These are phyloP conservation scores for Mortierella sp. DNA, from an alignment of 371 early-diverging fungal genomes.

Conservation along the genomic window DNA sequence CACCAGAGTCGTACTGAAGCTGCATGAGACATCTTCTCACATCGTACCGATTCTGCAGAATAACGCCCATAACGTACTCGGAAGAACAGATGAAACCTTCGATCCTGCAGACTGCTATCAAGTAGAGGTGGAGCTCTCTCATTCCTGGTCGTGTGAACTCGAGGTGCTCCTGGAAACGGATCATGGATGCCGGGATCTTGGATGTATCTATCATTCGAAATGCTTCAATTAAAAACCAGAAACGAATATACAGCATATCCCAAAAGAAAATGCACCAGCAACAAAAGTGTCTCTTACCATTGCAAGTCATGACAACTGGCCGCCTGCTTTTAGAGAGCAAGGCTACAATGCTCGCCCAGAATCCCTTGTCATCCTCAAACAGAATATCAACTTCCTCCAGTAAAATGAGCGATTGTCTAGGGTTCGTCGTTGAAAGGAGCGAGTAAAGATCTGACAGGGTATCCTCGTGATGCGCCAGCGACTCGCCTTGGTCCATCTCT, in stretches of 20 bases:
- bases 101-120: conserved; percentile 39
- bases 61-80: conserved; percentile 32
- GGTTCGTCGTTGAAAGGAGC: conserved; percentile 49
- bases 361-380: conserved; percentile 87
- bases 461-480: conserved; percentile 26
- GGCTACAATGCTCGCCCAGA: conserved; percentile 80
- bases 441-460: conserved; percentile 50
- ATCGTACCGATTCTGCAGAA: conserved; percentile 37
- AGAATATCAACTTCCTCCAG: conserved; percentile 89
- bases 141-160: conserved; percentile 38
- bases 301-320: conserved; percentile 89
- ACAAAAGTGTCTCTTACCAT: conserved; percentile 62
- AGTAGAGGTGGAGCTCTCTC: conserved; percentile 39
- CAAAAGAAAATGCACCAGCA: background rate
- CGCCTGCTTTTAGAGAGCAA: conserved; percentile 82
- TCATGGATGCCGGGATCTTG: conserved; percentile 35
- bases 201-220: conserved; percentile 26
- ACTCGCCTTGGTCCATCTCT: background rate
- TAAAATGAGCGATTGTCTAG: conserved; percentile 77
- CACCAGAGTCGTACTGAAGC: conserved; percentile 48
- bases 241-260: background rate
- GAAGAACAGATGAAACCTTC: conserved; percentile 50
- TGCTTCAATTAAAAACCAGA: background rate
- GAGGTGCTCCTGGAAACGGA: conserved; percentile 50
- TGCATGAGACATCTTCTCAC: conserved; percentile 48